These are phyloP conservation scores for Fraxinus ornus DNA, from an alignment of 305 asterid genomes.

Conservation along the genomic window DNA sequence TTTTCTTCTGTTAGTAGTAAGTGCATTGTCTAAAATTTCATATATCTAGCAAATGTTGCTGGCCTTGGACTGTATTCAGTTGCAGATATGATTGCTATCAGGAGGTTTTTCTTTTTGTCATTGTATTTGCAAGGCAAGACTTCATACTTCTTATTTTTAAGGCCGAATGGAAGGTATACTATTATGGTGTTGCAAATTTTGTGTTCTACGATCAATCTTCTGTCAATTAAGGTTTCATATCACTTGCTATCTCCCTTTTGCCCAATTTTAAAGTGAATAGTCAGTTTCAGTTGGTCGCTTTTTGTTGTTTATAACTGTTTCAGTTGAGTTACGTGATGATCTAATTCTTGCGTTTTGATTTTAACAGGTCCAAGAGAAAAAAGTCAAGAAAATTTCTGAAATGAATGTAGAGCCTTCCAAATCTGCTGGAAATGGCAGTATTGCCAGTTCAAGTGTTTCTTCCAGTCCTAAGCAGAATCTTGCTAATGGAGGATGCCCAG, in stretches of 20 bases:
- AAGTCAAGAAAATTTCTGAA: constrained; percentile 77
- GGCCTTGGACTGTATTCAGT: neutral
- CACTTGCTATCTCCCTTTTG: neutral
- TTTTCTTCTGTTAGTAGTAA: neutral
- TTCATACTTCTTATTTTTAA: neutral
- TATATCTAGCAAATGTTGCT: neutral
- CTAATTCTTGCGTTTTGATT: neutral
- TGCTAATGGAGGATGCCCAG: constrained; percentile 63
- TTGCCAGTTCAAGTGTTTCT: constrained; percentile 66
- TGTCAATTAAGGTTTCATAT: neutral
- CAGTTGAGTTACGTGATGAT: neutral
- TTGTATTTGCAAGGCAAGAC: neutral
- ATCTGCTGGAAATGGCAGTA: constrained; percentile 63
- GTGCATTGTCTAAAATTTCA: neutral
- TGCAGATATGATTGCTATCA: constrained; percentile 8
- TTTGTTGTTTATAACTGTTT: neutral
- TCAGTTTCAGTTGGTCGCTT: neutral
- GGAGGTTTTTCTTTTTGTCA: neutral
- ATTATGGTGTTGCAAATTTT: neutral
- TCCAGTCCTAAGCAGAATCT: constrained; percentile 53
- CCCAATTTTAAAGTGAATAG: neutral
- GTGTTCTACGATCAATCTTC: neutral
- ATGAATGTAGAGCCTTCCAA: constrained; percentile 70
- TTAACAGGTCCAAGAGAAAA: constrained; percentile 93
- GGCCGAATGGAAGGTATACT: neutral